Base-by-base conservation (phyloP, 1,284 basidiomycete genomes). In the Violaceomyces palustris region DNA sequence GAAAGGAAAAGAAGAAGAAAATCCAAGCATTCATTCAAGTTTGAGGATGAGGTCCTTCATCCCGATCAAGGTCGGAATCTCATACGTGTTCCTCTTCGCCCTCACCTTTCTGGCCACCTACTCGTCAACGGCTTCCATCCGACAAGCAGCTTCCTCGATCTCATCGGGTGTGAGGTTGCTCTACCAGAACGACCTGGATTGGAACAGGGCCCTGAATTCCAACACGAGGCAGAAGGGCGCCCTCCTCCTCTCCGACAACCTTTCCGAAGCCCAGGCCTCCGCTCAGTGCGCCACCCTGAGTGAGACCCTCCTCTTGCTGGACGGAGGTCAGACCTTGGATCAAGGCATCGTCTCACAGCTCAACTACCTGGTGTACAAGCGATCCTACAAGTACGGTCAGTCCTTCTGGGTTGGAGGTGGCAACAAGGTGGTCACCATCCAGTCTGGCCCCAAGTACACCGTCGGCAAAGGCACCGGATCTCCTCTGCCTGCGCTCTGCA, bases 141-240 rank as follows among this genome's bases (percentile, higher is more conserved):
- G n/a, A n/a, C n/a, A n/a, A n/a, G n/a, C n/a, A n/a, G n/a, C n/a
- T n/a, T n/a, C n/a, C n/a, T n/a, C n/a, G n/a, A n/a, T n/a, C n/a
- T n/a, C n/a, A n/a, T n/a, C n/a, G n/a, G 50, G 56, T 7, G 26
- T 57, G 14, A 46, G 59, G 11, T 41, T 67, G 17, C 45, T 67
- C 24, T 57, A 59, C 28, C 61, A 64, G 35, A 67, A 67, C 33
- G 61, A 67, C 25, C 50, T 67, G 5, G 47, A 61, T 38, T 51
- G 46, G 45, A 57, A 34, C 41, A 38, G 41, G 19, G 53, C 54
- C 27, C n/a, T n/a, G n/a, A 24, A 27, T 11, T 53, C 56, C 3
- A 14, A 39, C n/a, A 10, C 35, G 5, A 50, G 56, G 22, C 56
- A 59, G 36, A 30, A 49, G 15, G 55, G 62, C 23, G 61, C 61